Evolutionary conservation across 352 stramenopile genomes (phyloP), one percentile per base, ranked within the genome.

Genomic region (Phytophthora boehmeriae): DNA sequence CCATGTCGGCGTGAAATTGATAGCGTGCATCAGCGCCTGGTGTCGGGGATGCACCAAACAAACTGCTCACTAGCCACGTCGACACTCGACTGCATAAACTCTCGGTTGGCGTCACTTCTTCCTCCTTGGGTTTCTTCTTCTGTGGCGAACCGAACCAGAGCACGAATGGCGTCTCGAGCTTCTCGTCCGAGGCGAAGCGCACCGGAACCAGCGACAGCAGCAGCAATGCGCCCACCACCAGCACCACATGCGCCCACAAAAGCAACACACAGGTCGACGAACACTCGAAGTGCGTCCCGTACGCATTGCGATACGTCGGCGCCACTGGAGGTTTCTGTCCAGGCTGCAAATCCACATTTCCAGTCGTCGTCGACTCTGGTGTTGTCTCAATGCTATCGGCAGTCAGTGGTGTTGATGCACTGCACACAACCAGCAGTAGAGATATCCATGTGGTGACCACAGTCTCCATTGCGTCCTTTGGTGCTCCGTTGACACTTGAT

Each of bases 221-320:
- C 17, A 66, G 36, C 8, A 90, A 61, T 6, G 73, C 55, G 5
- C 48, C 44, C 4, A 56, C 48, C 25, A 88, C 62, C 19, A 61
- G 44, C 23, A 73, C 28, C 8, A 74, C 47, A 43, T 88, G 74
- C 17, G 64, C 41, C 16, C 59, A 49, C 17, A 78, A 64, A 28
- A 77, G 64, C 48, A 85, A 71, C 32, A 68, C 65, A 54, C 80
- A 92, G 14, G 73, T 75, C 8, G 68, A 58, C 14, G 73, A 62
- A 42, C 75, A 88, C 22, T 66, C 38, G 25, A 90, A 89, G 27
- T 70, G 73, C 25, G 79, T 76, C 9, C 83, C 83, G 47, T 88
- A 89, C 16, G 55, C 80, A 59, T 84, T 89, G 23, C 73, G 76
- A 27, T 87, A 89, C 34, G 78, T 88, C 10, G 38, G 59, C 9